These are phyloP conservation scores for Choanephora cucurbitarum DNA, from an alignment of 371 early-diverging fungal genomes.

Conservation along the genomic window DNA sequence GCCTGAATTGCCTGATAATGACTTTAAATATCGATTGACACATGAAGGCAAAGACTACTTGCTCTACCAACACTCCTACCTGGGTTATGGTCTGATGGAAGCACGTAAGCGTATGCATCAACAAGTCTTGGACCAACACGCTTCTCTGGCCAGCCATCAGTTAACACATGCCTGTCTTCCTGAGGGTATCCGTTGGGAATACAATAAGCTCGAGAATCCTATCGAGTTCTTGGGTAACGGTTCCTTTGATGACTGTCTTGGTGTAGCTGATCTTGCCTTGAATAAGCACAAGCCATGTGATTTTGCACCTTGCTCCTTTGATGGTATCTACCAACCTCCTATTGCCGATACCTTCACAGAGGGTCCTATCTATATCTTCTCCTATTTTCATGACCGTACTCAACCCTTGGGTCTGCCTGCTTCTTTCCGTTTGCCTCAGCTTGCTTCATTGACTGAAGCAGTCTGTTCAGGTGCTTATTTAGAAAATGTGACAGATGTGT, in stretches of 20 bases:
- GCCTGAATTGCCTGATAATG: conserved; percentile 56
- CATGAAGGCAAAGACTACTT: conserved; percentile 73
- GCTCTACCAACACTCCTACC: conserved; percentile 94
- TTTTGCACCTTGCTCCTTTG: conserved; percentile 79
- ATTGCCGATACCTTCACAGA: conserved; percentile 68
- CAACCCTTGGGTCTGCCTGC: conserved; percentile 68
- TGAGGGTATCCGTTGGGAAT: conserved; percentile 37
- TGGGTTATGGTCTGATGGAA: conserved; percentile 91
- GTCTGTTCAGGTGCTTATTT: conserved; percentile 69
- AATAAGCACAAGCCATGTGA: conserved; percentile 64
- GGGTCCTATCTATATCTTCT: conserved; percentile 91
- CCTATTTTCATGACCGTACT: conserved; percentile 93
- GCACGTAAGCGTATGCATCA: conserved; percentile 76
- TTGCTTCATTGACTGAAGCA: conserved; percentile 60
- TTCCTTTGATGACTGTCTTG: conserved; percentile 50
- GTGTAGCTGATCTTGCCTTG: conserved; percentile 54
- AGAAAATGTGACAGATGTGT: conserved; percentile 43
- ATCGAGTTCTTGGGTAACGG: conserved; percentile 52
- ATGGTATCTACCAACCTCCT: conserved; percentile 90
- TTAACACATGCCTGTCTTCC: conserved; percentile 64
- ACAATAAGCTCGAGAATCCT: conserved; percentile 14
- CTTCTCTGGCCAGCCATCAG: conserved; percentile 1
- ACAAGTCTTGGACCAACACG: conserved; percentile 14
- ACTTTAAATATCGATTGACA: conserved; percentile 66
- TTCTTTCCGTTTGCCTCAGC: conserved; percentile 59